Evolutionary conservation across 1,284 basidiomycete genomes (phyloP).

Genomic region (Moniliophthora roreri): DNA sequence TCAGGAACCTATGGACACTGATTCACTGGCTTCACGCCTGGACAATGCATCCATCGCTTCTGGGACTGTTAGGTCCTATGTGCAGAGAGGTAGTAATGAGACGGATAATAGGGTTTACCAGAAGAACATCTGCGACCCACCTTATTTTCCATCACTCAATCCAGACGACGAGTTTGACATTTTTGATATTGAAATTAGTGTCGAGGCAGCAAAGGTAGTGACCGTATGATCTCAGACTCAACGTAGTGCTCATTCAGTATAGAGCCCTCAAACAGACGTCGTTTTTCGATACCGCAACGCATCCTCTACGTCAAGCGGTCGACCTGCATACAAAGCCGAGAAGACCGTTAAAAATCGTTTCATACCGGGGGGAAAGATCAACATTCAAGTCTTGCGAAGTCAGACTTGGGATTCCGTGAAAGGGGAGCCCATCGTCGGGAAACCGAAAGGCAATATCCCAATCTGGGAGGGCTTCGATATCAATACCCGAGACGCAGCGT

Average conservation of each 20-base stretch:
- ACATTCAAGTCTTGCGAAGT: slow-evolving; percentile 17
- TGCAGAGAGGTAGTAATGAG: neutral
- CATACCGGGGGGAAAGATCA: slow-evolving; percentile 22
- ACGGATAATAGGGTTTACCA: neutral
- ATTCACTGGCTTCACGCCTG: no score
- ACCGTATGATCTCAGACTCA: no score
- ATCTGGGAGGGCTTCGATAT: slow-evolving; percentile 15
- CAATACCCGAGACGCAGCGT: slow-evolving; percentile 12
- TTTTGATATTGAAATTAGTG: slow-evolving; percentile 21
- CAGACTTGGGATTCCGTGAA: slow-evolving; percentile 18
- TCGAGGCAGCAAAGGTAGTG: slow-evolving; percentile 10
- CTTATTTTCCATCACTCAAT: slow-evolving; percentile 17
- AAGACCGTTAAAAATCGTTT: slow-evolving; percentile 19
- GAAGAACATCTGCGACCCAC: neutral
- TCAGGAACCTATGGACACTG: no score
- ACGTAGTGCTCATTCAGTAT: no score
- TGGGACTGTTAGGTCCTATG: neutral
- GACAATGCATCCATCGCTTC: no score
- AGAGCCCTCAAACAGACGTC: slow-evolving; percentile 14
- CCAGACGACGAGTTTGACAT: slow-evolving; percentile 22
- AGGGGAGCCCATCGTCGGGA: slow-evolving; percentile 7
- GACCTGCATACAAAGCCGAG: slow-evolving; percentile 21
- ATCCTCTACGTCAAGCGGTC: slow-evolving; percentile 15
- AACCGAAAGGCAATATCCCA: slow-evolving; percentile 15
- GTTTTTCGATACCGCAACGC: slow-evolving; percentile 16